Evolutionary conservation across 2,329 filamentous ascomycete species (phyloP).

Genomic region (Verticillium albo-atrum): DNA sequence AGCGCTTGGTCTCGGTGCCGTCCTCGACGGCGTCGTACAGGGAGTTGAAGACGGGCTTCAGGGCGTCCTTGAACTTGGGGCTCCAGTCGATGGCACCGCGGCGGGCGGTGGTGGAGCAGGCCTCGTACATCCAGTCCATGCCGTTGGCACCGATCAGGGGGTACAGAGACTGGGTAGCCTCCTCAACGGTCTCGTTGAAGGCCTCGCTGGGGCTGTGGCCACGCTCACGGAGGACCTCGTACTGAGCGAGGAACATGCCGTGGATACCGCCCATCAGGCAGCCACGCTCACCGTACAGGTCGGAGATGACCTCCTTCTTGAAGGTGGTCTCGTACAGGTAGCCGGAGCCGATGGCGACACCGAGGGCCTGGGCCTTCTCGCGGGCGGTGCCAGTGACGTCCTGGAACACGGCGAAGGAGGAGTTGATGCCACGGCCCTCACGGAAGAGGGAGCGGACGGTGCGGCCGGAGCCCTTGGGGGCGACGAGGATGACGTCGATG

Average conservation of each 20-base stretch:
- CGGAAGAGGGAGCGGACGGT: slow-evolving; percentile 98
- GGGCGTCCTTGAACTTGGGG: slow-evolving; percentile 91
- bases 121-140: slow-evolving; percentile 99
- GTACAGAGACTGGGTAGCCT: slow-evolving; percentile 97
- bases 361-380: slow-evolving; percentile 95
- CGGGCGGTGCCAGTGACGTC: slow-evolving; percentile 97
- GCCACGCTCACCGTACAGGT: slow-evolving; percentile 99
- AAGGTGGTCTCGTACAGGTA: slow-evolving; percentile 99
- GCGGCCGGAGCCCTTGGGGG: slow-evolving; percentile 97
- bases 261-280: slow-evolving; percentile 99
- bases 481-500: slow-evolving; percentile 98
- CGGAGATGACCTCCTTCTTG: slow-evolving; percentile 99
- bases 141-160: slow-evolving; percentile 94
- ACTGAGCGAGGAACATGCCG: slow-evolving; percentile 99
- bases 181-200: slow-evolving; percentile 99
- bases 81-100: slow-evolving; percentile 99
- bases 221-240: slow-evolving; percentile 98
- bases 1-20: slow-evolving; percentile 92
- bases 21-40: slow-evolving; percentile 91
- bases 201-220: slow-evolving; percentile 97
- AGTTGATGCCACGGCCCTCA: slow-evolving; percentile 99
- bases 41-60: slow-evolving; percentile 98
- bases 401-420: slow-evolving; percentile 96
- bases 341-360: slow-evolving; percentile 93
- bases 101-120: slow-evolving; percentile 97